Evolutionary conservation across 106 monocot genomes (phyloP).

Genomic region (Alisma plantagoaquatica): DNA sequence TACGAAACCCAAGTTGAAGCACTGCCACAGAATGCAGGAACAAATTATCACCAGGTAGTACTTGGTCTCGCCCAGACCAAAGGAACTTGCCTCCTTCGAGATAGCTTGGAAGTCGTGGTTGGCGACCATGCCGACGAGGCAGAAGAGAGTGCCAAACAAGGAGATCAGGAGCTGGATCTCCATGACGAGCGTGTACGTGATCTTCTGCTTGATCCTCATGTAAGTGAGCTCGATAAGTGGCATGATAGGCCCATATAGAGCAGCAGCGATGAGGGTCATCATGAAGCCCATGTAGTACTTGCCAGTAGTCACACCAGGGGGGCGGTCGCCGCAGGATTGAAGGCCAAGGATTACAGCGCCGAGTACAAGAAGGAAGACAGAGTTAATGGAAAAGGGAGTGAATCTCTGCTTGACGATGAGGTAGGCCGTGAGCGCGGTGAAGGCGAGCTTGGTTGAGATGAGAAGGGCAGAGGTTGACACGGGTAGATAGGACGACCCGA

Average conservation of each 20-base stretch:
- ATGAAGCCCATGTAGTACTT: conserved; percentile 3
- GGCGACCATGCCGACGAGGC: no score
- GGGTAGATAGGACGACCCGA: conserved; percentile 14
- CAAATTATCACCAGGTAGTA: conserved; percentile 7
- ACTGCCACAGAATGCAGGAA: conserved; percentile 2
- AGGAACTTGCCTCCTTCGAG: conserved; percentile 4
- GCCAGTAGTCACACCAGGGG: no score
- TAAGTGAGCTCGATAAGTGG: conserved; percentile 5
- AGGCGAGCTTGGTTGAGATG: background rate
- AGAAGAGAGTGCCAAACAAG: no score
- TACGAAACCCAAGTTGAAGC: background rate
- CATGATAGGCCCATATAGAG: conserved; percentile 3
- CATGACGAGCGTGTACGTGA: conserved; percentile 4
- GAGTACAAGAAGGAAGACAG: background rate
- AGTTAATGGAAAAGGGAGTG: conserved; percentile 3
- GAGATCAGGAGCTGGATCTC: no score
- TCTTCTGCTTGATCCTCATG: no score
- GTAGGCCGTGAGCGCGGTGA: conserved; percentile 4
- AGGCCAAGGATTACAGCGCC: conserved; percentile 2
- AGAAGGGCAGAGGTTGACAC: conserved; percentile 2
- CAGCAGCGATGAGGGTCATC: background rate
- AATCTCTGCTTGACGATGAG: no score
- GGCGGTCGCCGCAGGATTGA: background rate
- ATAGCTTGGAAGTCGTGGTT: no score
- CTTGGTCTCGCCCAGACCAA: background rate